Evolutionary conservation across 2,329 filamentous ascomycete species (phyloP).

Genomic region (Zopfia rhizophila): DNA sequence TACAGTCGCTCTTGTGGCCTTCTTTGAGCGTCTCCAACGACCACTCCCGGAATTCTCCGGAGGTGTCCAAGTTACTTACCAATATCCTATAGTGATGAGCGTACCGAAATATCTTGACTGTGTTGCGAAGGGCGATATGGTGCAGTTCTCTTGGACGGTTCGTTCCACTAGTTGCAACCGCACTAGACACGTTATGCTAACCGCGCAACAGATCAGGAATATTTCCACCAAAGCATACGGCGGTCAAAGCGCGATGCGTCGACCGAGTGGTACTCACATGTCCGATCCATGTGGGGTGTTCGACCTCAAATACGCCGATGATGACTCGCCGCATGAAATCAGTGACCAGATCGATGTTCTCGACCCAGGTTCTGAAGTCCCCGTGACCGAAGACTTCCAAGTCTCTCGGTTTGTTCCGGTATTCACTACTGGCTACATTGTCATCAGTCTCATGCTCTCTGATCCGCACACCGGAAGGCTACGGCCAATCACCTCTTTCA

Average conservation of each 20-base stretch:
- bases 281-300: slow-evolving; percentile 21
- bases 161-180: too few relatives aligned
- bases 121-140: slow-evolving; percentile 24
- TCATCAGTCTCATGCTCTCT: slow-evolving; percentile 23
- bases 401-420: slow-evolving; percentile 15
- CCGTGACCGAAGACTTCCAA: slow-evolving; percentile 25
- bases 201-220: slow-evolving; percentile 11
- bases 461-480: slow-evolving; percentile 15
- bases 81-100: slow-evolving; percentile 19
- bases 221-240: slow-evolving; percentile 25
- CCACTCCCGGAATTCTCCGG: slow-evolving; percentile 17
- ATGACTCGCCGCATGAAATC: slow-evolving; percentile 8
- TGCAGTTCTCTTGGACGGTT: slow-evolving; percentile 22
- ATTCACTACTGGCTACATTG: slow-evolving; percentile 19
- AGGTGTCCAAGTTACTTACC: slow-evolving; percentile 5
- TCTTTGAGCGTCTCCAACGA: slow-evolving; percentile 18
- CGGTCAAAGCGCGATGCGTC: slow-evolving; percentile 9
- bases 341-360: slow-evolving; percentile 18
- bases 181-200: background rate
- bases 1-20: slow-evolving; percentile 12
- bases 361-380: slow-evolving; percentile 16
- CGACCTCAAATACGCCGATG: slow-evolving; percentile 14
- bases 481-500: slow-evolving; percentile 15
- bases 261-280: slow-evolving; percentile 13
- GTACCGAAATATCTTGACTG: slow-evolving; percentile 24